A percentile compares a stretch with the other conserved stretches of the same genome.
Conservation (phyloP, 192 early-diverging fungal genomes). For the Coemansia erecta region DNA sequence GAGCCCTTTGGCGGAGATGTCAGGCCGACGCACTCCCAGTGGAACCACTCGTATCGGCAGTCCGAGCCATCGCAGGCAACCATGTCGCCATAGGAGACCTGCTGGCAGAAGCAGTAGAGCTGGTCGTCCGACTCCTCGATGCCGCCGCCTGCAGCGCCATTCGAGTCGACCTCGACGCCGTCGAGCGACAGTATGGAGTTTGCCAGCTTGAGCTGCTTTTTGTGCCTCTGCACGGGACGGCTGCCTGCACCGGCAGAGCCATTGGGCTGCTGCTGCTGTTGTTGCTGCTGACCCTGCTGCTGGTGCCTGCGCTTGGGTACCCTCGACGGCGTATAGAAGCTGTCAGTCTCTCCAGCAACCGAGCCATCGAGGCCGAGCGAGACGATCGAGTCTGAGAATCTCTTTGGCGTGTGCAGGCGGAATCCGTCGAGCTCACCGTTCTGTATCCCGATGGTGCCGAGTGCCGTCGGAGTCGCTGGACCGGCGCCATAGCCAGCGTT, state of each 20-base stretch:
- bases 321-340: constrained; percentile 42
- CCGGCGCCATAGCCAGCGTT: not conserved
- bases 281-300: too few relatives aligned
- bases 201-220: constrained; percentile 47
- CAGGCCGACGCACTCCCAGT: constrained; percentile 58
- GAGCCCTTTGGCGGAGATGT: constrained; percentile 53
- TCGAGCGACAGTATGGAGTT: constrained; percentile 40
- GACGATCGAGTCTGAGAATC: constrained; percentile 27
- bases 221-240: constrained; percentile 18
- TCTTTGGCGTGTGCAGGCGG: constrained; percentile 29
- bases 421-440: constrained; percentile 40
- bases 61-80: constrained; percentile 53
- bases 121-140: constrained; percentile 56
- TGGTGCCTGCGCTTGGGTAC: constrained; percentile 34
- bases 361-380: constrained; percentile 17
- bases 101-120: constrained; percentile 56
- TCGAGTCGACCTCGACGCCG: constrained; percentile 36
- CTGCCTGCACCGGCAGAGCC: not conserved
- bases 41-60: constrained; percentile 59
- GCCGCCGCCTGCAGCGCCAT: constrained; percentile 10
- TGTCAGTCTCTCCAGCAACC: constrained; percentile 12
- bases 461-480: not conserved
- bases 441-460: constrained; percentile 27
- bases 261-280: not conserved
- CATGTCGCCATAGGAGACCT: constrained; percentile 58